phyloP scores from a whole-genome alignment of 1,284 basidiomycete genomes.

The Sanghuangporus weigelae region DNA sequence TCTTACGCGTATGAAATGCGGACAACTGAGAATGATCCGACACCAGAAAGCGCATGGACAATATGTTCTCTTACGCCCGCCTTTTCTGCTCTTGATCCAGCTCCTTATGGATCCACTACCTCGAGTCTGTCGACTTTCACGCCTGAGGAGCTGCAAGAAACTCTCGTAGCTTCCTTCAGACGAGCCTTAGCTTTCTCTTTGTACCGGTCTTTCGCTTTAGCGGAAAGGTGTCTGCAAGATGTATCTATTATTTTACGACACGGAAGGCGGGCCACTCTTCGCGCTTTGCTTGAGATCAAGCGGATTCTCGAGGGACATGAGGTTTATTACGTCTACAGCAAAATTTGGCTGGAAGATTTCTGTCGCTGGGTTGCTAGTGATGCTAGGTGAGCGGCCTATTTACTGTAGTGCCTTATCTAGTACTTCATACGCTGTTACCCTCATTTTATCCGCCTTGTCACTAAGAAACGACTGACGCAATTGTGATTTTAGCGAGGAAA shows the following conservation, averaged over 20 bases:
- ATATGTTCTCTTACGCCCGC: slow-evolving; percentile 62
- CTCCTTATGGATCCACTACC: slow-evolving; percentile 38
- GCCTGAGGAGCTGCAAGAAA: slow-evolving; percentile 41
- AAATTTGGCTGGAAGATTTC: slow-evolving; percentile 78
- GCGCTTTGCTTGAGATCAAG: slow-evolving; percentile 65
- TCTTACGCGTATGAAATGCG: slow-evolving; percentile 72
- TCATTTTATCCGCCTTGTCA: not conserved
- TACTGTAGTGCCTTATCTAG: slow-evolving; percentile 6
- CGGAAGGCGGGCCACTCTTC: slow-evolving; percentile 56
- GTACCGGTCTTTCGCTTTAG: slow-evolving; percentile 67
- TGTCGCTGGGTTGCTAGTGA: slow-evolving; percentile 64
- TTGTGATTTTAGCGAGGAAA: slow-evolving; percentile 44
- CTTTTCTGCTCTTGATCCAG: slow-evolving; percentile 72
- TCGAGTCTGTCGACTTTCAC: slow-evolving; percentile 30
- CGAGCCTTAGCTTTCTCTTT: slow-evolving; percentile 70
- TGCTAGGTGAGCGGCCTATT: slow-evolving; percentile 42
- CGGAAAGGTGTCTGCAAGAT: slow-evolving; percentile 61
- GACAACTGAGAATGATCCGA: slow-evolving; percentile 68
- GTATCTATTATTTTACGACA: slow-evolving; percentile 49
- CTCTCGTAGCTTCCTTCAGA: slow-evolving; percentile 59
- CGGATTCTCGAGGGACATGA: slow-evolving; percentile 71
- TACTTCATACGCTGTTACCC: not conserved
- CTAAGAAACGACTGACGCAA: not conserved
- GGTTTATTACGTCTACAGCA: slow-evolving; percentile 77
- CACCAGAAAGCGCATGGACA: slow-evolving; percentile 81